Conservation (phyloP, 2,329 filamentous ascomycete species). For the Ophiostoma fasciatum region DNA sequence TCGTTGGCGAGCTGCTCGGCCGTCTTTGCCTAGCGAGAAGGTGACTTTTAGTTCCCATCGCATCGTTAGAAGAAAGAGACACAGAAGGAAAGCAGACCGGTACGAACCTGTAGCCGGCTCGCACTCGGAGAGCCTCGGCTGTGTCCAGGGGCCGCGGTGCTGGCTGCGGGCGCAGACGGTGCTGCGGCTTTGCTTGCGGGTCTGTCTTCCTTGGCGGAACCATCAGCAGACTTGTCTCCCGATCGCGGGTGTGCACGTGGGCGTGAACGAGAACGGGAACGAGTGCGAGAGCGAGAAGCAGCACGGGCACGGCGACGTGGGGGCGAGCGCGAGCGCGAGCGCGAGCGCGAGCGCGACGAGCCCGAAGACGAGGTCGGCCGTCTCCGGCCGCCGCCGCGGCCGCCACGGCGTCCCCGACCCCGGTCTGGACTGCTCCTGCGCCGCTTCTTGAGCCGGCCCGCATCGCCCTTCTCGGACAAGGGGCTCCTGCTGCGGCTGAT, state of each 20-base stretch:
- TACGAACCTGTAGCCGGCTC: slow-evolving; percentile 17
- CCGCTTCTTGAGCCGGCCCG: not conserved
- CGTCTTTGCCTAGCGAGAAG: slow-evolving; percentile 18
- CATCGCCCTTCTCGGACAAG: slow-evolving; percentile 5
- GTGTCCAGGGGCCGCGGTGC: no score
- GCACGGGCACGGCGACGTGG: slow-evolving; percentile 32
- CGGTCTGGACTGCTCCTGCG: not conserved
- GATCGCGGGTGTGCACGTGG: slow-evolving; percentile 27
- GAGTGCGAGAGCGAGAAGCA: slow-evolving; percentile 39
- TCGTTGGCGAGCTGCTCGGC: slow-evolving; percentile 28
- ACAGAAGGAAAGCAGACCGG: not conserved
- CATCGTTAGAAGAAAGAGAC: not conserved
- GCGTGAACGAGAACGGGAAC: slow-evolving; percentile 4
- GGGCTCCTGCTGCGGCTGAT: slow-evolving; percentile 11
- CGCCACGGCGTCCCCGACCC: slow-evolving; percentile 3
- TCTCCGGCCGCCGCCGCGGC: slow-evolving; percentile 20
- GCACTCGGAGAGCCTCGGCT: slow-evolving; percentile 3
- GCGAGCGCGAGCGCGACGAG: slow-evolving; percentile 24
- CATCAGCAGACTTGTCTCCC: slow-evolving; percentile 42
- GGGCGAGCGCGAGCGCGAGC: slow-evolving; percentile 22
- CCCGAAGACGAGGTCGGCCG: slow-evolving; percentile 34
- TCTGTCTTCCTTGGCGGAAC: slow-evolving; percentile 32
- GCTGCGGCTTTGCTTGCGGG: slow-evolving; percentile 15
- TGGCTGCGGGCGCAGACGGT: slow-evolving; percentile 4
- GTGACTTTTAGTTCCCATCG: slow-evolving; percentile 1